Conservation (phyloP, 2,329 filamentous ascomycete species). For the Arthrocladium fulminans region DNA sequence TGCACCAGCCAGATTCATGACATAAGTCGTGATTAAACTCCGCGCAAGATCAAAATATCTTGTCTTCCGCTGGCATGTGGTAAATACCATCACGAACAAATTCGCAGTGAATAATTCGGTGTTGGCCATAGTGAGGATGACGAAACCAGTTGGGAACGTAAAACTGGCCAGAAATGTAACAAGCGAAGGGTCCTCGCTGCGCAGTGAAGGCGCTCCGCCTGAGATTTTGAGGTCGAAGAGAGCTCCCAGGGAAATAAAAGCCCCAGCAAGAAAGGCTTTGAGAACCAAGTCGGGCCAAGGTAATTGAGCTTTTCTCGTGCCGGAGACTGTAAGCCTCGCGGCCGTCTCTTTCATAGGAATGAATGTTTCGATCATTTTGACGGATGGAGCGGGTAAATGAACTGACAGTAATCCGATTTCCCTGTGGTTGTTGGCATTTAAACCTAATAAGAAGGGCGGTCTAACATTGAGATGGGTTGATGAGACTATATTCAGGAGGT, state of each 20-base stretch:
- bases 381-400: too few species aligned
- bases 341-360: too few species aligned
- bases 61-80: constrained; percentile 50
- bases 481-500: too few species aligned
- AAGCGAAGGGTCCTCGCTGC: constrained; percentile 1
- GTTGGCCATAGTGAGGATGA: constrained; percentile 42
- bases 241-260: constrained; percentile 6
- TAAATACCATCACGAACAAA: constrained; percentile 24
- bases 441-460: too few species aligned
- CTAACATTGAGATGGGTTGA: too few species aligned
- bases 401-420: too few species aligned
- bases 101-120: constrained; percentile 42
- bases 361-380: too few species aligned
- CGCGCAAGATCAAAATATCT: constrained; percentile 41
- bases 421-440: too few species aligned
- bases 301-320: constrained; percentile 6
- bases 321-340: too few species aligned
- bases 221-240: constrained; percentile 7
- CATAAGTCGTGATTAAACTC: constrained; percentile 33
- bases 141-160: constrained; percentile 43
- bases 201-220: constrained; percentile 1
- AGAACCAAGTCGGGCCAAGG: neutral
- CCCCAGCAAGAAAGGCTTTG: constrained; percentile 9
- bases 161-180: constrained; percentile 30
- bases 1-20: constrained; percentile 42